Percentiles rank a stretch among this genome's conserved stretches.
phyloP scores from a whole-genome alignment of 2,329 filamentous ascomycete genomes.

The Malbranchea zuffiana region DNA sequence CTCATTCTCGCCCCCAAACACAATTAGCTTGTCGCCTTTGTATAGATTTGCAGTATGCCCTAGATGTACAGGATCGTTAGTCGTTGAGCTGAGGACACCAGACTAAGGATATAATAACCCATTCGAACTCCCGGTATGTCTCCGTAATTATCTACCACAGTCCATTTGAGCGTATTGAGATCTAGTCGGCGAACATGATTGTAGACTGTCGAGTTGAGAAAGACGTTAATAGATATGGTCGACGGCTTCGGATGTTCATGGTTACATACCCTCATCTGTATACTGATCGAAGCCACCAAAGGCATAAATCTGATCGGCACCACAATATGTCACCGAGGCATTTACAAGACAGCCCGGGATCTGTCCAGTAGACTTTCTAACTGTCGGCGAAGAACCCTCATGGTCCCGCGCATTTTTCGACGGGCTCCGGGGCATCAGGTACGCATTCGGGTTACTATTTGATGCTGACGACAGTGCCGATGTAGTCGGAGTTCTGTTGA shows the following conservation, averaged over 20 bases:
- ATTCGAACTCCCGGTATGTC: slow-evolving; percentile 95
- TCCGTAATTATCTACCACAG: slow-evolving; percentile 92
- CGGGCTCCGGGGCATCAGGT: slow-evolving; percentile 82
- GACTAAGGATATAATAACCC: slow-evolving; percentile 48
- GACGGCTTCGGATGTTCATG: too few relatives aligned
- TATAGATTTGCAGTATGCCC: slow-evolving; percentile 92
- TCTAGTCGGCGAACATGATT: slow-evolving; percentile 92
- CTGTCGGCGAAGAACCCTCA: slow-evolving; percentile 74
- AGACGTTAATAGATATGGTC: too few relatives aligned
- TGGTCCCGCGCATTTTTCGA: slow-evolving; percentile 51
- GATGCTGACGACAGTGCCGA: neutral
- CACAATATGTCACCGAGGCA: slow-evolving; percentile 96
- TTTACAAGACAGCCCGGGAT: slow-evolving; percentile 92
- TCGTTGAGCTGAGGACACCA: neutral
- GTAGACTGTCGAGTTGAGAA: slow-evolving; percentile 50
- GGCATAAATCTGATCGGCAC: slow-evolving; percentile 93
- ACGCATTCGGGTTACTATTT: slow-evolving; percentile 42
- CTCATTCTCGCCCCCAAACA: slow-evolving; percentile 97
- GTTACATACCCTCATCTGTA: slow-evolving; percentile 67
- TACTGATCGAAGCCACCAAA: slow-evolving; percentile 99
- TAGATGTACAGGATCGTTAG: slow-evolving; percentile 27
- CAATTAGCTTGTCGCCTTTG: slow-evolving; percentile 85
- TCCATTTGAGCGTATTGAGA: slow-evolving; percentile 82
- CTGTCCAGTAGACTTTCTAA: slow-evolving; percentile 66
- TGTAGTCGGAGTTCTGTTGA: slow-evolving; percentile 5